These are phyloP conservation scores for Pyrenophora teres DNA, from an alignment of 2,329 filamentous ascomycete genomes.

Conservation along the genomic window DNA sequence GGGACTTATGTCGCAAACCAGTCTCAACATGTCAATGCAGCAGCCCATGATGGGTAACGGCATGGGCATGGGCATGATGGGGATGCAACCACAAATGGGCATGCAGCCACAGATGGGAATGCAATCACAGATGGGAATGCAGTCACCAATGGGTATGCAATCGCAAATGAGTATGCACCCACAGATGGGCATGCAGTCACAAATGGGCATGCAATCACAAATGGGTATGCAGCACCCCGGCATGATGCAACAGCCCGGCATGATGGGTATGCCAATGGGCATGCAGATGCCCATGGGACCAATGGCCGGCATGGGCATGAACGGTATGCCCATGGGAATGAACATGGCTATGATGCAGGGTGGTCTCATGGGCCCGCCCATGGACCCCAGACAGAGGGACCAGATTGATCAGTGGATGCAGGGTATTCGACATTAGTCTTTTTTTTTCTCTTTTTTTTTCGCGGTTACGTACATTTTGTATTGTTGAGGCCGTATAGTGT, in stretches of 20 bases:
- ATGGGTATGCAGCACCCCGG: constrained; percentile 6
- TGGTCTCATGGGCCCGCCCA: constrained; percentile 31
- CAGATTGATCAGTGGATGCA: constrained; percentile 66
- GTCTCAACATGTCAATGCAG: constrained; percentile 14
- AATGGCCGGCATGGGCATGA: constrained; percentile 18
- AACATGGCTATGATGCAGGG: constrained; percentile 32
- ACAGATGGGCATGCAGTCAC: constrained; percentile 7
- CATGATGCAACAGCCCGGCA: constrained; percentile 1
- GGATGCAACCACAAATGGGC: neutral
- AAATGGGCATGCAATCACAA: constrained; percentile 6
- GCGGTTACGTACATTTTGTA: no score
- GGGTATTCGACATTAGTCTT: constrained; percentile 38
- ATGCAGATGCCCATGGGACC: constrained; percentile 11
- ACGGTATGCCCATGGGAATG: constrained; percentile 26
- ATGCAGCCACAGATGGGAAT: neutral
- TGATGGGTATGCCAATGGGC: constrained; percentile 3
- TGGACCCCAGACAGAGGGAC: constrained; percentile 58
- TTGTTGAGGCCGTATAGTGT: no score
- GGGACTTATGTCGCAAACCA: constrained; percentile 19
- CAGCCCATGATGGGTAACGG: constrained; percentile 7
- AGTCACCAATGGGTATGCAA: constrained; percentile 1
- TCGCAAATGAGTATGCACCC: constrained; percentile 4
- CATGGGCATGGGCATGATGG: neutral
- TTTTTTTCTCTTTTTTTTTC: neutral
- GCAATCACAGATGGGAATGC: constrained; percentile 3